A percentile compares a stretch with the other conserved stretches of the same genome.
phyloP scores from a whole-genome alignment of 257 asterid genomes.

The Orobanche coerulescens region DNA sequence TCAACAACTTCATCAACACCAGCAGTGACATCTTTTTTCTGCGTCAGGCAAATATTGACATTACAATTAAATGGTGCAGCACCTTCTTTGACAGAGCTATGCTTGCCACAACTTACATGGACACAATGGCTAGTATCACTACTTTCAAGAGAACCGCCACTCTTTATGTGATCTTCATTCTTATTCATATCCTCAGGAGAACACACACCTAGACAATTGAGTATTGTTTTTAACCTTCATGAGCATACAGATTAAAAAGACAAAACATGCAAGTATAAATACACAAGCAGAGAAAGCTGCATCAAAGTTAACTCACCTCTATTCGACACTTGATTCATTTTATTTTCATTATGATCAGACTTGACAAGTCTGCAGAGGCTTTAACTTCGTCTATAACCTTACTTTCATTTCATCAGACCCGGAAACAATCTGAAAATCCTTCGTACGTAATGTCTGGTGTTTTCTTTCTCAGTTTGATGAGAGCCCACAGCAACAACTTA shows the following conservation, averaged over 20 bases:
- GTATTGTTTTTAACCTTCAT: neutral
- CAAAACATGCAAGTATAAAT: neutral
- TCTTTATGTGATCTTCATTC: conserved; percentile 15
- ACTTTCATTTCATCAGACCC: neutral
- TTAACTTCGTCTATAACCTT: neutral
- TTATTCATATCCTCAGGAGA: conserved; percentile 3
- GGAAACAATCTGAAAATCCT: neutral
- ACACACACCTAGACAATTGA: conserved; percentile 19
- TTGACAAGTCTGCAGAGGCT: neutral
- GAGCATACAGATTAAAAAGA: neutral
- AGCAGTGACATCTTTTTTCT: conserved; percentile 13
- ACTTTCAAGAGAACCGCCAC: conserved; percentile 13
- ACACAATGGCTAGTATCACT: neutral
- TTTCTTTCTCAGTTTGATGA: neutral
- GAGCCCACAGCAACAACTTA: neutral
- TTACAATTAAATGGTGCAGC: conserved; percentile 4
- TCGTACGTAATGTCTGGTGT: neutral
- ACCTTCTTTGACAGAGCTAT: conserved; percentile 19
- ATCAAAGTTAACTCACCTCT: conserved; percentile 13
- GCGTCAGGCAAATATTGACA: neutral
- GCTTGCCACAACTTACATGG: neutral
- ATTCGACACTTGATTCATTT: conserved; percentile 13
- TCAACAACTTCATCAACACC: conserved; percentile 9
- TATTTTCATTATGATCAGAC: conserved; percentile 1
- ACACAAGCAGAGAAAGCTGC: neutral